Evolutionary conservation across 345 rosid species (phyloP).

Genomic region (Corchorus capsularis): DNA sequence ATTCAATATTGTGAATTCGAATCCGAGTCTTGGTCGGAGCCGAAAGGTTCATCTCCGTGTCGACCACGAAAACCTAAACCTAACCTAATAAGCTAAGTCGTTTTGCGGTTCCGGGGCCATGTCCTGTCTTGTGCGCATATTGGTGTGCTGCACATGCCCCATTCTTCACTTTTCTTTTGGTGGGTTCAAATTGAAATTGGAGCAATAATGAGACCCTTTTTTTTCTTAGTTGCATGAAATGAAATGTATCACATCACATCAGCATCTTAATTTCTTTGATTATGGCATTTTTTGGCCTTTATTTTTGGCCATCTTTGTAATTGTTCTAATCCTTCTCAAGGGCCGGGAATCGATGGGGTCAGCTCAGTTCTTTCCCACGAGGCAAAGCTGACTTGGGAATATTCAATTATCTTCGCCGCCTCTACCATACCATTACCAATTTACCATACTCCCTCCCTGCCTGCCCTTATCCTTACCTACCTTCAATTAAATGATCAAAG

Average conservation of each 20-base stretch:
- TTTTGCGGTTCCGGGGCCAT: not conserved
- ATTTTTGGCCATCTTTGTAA: not conserved
- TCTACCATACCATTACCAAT: too few species aligned
- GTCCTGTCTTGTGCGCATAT: not conserved
- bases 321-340: too few species aligned
- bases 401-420: too few species aligned
- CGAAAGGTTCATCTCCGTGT: not conserved
- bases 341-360: not conserved
- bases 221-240: not conserved
- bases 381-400: too few species aligned
- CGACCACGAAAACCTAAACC: not conserved
- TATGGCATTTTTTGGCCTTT: not conserved
- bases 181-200: not conserved
- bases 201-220: not conserved
- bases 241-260: constrained; percentile 10
- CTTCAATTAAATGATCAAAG: too few species aligned
- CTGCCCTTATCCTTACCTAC: too few species aligned
- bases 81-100: not conserved
- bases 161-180: not conserved
- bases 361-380: too few species aligned
- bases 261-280: constrained; percentile 7
- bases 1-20: not conserved
- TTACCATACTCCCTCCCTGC: too few species aligned
- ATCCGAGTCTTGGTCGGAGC: not conserved
- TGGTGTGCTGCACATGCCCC: not conserved